phyloP scores from a whole-genome alignment of 192 early-diverging fungal species.

The Rhizophlyctis rosea region DNA sequence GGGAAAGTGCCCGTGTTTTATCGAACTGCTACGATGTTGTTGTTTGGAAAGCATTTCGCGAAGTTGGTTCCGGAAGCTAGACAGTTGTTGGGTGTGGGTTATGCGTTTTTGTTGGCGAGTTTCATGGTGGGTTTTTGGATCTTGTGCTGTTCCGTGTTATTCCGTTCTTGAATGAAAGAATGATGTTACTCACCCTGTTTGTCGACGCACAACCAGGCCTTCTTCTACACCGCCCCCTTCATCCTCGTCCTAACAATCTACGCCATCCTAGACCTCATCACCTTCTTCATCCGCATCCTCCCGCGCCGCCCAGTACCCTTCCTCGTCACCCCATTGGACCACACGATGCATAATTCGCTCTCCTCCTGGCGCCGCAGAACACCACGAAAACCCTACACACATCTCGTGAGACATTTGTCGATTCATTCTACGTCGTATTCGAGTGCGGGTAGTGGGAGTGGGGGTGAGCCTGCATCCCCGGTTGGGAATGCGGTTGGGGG shows the following conservation, averaged over 20 bases:
- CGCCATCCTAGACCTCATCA: not conserved
- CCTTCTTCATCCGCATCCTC: not conserved
- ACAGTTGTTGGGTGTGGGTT: conserved; percentile 31
- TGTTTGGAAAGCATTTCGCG: conserved; percentile 39
- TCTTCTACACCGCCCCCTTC: too few species aligned
- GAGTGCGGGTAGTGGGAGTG: too few species aligned
- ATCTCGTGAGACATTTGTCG: not conserved
- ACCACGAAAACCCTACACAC: not conserved
- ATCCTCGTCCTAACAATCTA: not conserved
- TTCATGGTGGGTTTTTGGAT: too few species aligned
- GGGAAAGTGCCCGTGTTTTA: conserved; percentile 33
- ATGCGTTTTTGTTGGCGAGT: conserved; percentile 39
- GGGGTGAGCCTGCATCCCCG: too few species aligned
- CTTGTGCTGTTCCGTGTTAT: conserved; percentile 32
- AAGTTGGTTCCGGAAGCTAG: conserved; percentile 38
- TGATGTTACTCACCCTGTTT: not conserved
- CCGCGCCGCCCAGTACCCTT: too few species aligned
- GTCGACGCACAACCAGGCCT: too few species aligned
- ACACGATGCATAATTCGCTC: too few species aligned
- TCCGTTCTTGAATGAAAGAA: conserved; percentile 32
- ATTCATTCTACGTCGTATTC: too few species aligned
- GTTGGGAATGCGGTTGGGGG: too few species aligned
- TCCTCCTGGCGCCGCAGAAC: not conserved
- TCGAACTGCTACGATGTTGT: conserved; percentile 38
- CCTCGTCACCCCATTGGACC: too few species aligned